Base-by-base conservation (phyloP, 2,329 filamentous ascomycete genomes). In the Botrytis deweyae region DNA sequence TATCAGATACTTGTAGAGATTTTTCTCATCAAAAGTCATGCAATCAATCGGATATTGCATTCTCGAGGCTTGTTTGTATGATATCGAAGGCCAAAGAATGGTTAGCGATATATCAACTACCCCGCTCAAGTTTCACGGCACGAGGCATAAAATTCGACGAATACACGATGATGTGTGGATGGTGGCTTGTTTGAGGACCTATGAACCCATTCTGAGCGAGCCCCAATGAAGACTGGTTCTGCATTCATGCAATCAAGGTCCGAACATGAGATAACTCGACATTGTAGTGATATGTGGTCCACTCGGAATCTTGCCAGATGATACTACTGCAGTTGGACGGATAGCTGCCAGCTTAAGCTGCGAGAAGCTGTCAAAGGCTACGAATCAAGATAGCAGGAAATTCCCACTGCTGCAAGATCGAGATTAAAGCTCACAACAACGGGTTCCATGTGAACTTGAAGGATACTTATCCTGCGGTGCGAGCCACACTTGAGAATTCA, bases 261-360 rank as follows among this genome's bases (percentile, higher is more conserved):
- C 75, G 52, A 49, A 10, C 59, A 38, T 46, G 73, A 20, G 44
- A 70, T 73, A 29, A 77, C 77, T 79, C 72, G 77, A 78, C 74
- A 72, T 73, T 74, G 22, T 36, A 12, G 42, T 42, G 44, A 44
- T 16, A 42, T 64, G 16, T 72, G n/a, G 49, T 70, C 74, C 73
- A 75, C 76, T 73, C 69, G 70, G 69, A 72, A 59, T n/a, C 44
- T 33, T 12, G 58, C 70, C 74, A 72, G 42, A 72, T 65, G 64
- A 52, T 44, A 55, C 68, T 33, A 46, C 42, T 29, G 71, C 68
- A 38, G 62, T 38, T 44, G 18, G 61, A 42, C 18, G n/a, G 55
- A 58, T 55, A 62, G n/a, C 33, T 69, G 22, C 8, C 25, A 55
- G 49, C 25, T n/a, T 55, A n/a, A n/a, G 49, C 49, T 55, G 49